These are phyloP conservation scores for Cyberlindnera americana DNA, from an alignment of 805 yeast species.

Conservation along the genomic window DNA sequence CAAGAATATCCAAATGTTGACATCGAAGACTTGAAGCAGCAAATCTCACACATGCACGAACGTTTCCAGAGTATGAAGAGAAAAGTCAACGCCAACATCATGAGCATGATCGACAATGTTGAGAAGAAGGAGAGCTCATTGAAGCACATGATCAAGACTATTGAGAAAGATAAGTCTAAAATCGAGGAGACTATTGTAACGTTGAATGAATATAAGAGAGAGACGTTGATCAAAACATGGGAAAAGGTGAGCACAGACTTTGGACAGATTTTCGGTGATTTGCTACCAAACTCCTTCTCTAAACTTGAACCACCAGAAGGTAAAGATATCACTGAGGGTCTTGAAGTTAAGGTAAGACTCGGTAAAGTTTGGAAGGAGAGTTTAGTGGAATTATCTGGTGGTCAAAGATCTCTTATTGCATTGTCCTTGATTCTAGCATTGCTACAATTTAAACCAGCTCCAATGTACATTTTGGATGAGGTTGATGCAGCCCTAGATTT, in stretches of 20 bases:
- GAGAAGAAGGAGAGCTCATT: slow-evolving; percentile 81
- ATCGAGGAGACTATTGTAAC: slow-evolving; percentile 84
- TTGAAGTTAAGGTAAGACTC: slow-evolving; percentile 83
- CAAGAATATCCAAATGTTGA: slow-evolving; percentile 61
- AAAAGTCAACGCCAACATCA: slow-evolving; percentile 79
- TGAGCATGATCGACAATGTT: slow-evolving; percentile 88
- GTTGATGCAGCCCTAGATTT: slow-evolving; percentile 98
- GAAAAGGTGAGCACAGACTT: slow-evolving; percentile 83
- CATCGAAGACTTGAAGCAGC: slow-evolving; percentile 56
- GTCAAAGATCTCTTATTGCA: slow-evolving; percentile 93
- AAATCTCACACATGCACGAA: slow-evolving; percentile 52
- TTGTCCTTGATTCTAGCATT: slow-evolving; percentile 88
- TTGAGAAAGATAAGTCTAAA: slow-evolving; percentile 84
- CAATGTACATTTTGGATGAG: slow-evolving; percentile 96
- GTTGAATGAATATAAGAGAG: slow-evolving; percentile 79
- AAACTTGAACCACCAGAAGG: slow-evolving; percentile 79
- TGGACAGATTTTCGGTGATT: slow-evolving; percentile 84
- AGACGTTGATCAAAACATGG: slow-evolving; percentile 81
- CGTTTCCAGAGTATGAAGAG: slow-evolving; percentile 68
- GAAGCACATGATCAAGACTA: slow-evolving; percentile 76
- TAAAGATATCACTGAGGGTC: slow-evolving; percentile 83
- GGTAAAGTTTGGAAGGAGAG: slow-evolving; percentile 97
- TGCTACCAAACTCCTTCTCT: slow-evolving; percentile 87
- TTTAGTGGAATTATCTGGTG: slow-evolving; percentile 92
- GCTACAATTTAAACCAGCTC: slow-evolving; percentile 94